Percentiles rank a stretch among this genome's conserved stretches.
Evolutionary conservation across 768 basidiomycete species (phyloP).

Genomic region (Butyriboletus loyo): DNA sequence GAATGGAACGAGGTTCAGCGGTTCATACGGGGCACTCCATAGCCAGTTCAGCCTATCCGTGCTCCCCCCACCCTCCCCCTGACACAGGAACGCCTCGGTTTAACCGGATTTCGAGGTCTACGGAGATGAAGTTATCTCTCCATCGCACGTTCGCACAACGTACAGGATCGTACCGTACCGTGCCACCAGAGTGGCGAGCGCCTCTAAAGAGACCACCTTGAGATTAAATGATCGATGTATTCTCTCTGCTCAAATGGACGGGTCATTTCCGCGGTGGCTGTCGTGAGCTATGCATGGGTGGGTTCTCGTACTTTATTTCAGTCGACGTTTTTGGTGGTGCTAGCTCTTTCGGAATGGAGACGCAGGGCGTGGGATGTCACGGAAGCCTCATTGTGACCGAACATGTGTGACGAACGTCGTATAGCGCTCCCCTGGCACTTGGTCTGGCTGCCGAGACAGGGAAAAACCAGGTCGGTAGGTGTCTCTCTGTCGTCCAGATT

Average conservation of each 20-base stretch:
- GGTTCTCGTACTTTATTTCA: slow-evolving; percentile 10
- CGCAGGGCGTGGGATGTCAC: slow-evolving; percentile 3
- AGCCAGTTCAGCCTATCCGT: slow-evolving; percentile 25
- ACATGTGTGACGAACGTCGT: background rate
- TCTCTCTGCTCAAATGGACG: slow-evolving; percentile 1
- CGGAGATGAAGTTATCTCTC: slow-evolving; percentile 27
- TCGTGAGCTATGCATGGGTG: background rate
- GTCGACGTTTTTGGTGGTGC: slow-evolving; percentile 9
- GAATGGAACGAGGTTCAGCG: slow-evolving; percentile 9
- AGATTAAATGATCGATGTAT: slow-evolving; percentile 23
- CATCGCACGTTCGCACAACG: slow-evolving; percentile 27
- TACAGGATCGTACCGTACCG: slow-evolving; percentile 8
- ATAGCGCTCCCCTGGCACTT: background rate
- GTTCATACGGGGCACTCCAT: slow-evolving; percentile 18
- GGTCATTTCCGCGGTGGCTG: slow-evolving; percentile 26
- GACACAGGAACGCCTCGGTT: slow-evolving; percentile 29
- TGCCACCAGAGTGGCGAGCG: slow-evolving; percentile 14
- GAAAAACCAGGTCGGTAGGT: background rate
- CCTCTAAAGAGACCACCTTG: background rate
- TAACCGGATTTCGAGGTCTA: slow-evolving; percentile 21
- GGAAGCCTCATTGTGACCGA: slow-evolving; percentile 4
- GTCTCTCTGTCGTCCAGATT: slow-evolving; percentile 4
- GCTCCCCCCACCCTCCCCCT: slow-evolving; percentile 6
- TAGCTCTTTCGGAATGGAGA: slow-evolving; percentile 3
- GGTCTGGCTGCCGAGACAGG: background rate